Percentiles rank a stretch among this genome's conserved stretches.
phyloP scores from a whole-genome alignment of 192 early-diverging fungal genomes.

The Podila minutissima region DNA sequence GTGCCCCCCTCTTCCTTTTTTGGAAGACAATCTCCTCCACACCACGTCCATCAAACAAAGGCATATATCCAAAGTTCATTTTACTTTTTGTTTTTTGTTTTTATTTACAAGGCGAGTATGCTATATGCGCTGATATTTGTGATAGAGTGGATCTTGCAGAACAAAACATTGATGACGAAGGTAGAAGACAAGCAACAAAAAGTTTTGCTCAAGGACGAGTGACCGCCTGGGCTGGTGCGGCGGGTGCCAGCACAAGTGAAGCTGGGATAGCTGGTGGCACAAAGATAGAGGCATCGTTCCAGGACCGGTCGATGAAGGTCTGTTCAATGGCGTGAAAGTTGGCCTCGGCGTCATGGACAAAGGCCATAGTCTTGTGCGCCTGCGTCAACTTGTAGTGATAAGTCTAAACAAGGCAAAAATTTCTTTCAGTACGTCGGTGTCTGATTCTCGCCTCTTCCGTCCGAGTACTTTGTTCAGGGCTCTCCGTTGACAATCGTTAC shows the following conservation, averaged over 20 bases:
- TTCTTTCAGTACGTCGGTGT: not conserved
- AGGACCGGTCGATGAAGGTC: conserved; percentile 1
- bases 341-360: conserved; percentile 1
- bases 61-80: too few relatives aligned
- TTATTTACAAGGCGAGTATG: too few relatives aligned
- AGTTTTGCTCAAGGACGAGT: not conserved
- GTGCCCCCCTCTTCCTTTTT: too few relatives aligned
- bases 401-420: not conserved
- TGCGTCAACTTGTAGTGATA: conserved; percentile 27
- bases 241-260: not conserved
- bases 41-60: too few relatives aligned
- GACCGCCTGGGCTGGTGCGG: conserved; percentile 1
- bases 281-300: conserved; percentile 22
- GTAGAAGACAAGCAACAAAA: too few relatives aligned
- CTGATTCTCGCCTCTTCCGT: not conserved
- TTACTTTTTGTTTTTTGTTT: too few relatives aligned
- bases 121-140: too few relatives aligned
- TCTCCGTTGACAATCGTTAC: not conserved
- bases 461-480: not conserved
- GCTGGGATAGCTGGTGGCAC: not conserved
- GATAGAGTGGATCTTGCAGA: too few relatives aligned
- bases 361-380: conserved; percentile 21
- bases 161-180: too few relatives aligned
- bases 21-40: too few relatives aligned
- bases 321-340: conserved; percentile 3